Conservation (phyloP, 1,284 basidiomycete genomes). For the Neonothopanus nambi region DNA sequence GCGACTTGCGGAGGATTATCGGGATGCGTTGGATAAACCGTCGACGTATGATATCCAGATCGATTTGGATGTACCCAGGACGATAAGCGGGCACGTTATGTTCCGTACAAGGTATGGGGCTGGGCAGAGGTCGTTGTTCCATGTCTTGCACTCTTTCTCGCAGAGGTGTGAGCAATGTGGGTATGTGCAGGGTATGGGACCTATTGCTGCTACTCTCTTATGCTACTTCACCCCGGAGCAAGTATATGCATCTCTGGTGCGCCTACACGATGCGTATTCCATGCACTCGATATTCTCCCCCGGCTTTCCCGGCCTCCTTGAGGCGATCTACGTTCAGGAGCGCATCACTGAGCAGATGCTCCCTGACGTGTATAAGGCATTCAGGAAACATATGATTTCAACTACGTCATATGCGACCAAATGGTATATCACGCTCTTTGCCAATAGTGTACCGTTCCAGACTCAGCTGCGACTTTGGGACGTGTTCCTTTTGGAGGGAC, state of each 20-base stretch:
- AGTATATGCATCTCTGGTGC: conserved; percentile 82
- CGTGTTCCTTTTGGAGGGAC: conserved; percentile 86
- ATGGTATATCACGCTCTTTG: conserved; percentile 98
- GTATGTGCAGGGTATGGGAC: conserved; percentile 99
- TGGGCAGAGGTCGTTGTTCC: conserved; percentile 92
- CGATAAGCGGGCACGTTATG: conserved; percentile 92
- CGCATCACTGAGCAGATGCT: conserved; percentile 81
- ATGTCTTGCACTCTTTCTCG: conserved; percentile 92
- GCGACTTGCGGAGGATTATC: conserved; percentile 56
- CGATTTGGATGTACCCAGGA: conserved; percentile 96
- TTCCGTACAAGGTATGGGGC: conserved; percentile 96
- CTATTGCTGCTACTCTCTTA: conserved; percentile 91
- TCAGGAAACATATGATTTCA: conserved; percentile 86
- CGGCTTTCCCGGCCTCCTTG: conserved; percentile 94
- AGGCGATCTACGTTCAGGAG: conserved; percentile 94
- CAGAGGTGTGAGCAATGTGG: conserved; percentile 86
- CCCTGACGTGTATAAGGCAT: conserved; percentile 85
- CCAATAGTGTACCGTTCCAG: conserved; percentile 95
- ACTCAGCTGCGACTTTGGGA: conserved; percentile 96
- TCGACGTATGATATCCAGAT: conserved; percentile 95
- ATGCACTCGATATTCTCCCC: conserved; percentile 91
- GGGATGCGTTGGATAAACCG: conserved; percentile 69
- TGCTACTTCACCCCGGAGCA: conserved; percentile 92
- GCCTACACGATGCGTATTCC: conserved; percentile 85
- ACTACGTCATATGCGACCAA: conserved; percentile 96